A percentile compares a stretch with the other conserved stretches of the same genome.
phyloP scores from a whole-genome alignment of 768 basidiomycete species.

The Nidularia pulvinata region DNA sequence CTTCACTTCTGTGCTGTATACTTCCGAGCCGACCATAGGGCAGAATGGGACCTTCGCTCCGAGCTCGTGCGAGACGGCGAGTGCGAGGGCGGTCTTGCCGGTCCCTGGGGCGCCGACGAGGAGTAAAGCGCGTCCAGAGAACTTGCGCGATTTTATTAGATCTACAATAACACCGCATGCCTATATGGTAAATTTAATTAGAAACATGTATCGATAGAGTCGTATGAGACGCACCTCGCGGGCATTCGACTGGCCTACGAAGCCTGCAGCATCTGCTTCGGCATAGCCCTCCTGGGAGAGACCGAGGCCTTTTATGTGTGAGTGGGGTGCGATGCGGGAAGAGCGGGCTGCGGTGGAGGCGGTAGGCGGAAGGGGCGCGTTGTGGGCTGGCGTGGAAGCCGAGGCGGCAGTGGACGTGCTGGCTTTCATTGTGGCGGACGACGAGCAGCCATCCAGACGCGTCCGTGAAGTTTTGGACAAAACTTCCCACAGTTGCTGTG shows the following conservation, averaged over 20 bases:
- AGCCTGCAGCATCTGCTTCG: slow-evolving; percentile 72
- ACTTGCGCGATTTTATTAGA: slow-evolving; percentile 88
- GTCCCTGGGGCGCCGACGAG: slow-evolving; percentile 97
- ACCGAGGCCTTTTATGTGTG: slow-evolving; percentile 97
- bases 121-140: slow-evolving; percentile 90
- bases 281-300: slow-evolving; percentile 85
- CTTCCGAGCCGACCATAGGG: slow-evolving; percentile 98
- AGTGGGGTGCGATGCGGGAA: slow-evolving; percentile 87
- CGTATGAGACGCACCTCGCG: slow-evolving; percentile 68
- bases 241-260: slow-evolving; percentile 88
- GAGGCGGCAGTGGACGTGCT: slow-evolving; percentile 30
- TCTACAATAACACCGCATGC: slow-evolving; percentile 92
- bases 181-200: slow-evolving; percentile 30
- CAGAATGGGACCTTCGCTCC: slow-evolving; percentile 97
- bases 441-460: background rate
- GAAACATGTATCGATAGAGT: background rate
- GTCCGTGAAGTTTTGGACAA: too few species aligned
- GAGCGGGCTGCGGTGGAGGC: slow-evolving; percentile 61
- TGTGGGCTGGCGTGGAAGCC: slow-evolving; percentile 61
- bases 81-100: slow-evolving; percentile 95
- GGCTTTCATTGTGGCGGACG: background rate
- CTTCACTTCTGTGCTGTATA: slow-evolving; percentile 96
- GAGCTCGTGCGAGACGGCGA: slow-evolving; percentile 95
- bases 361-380: slow-evolving; percentile 71
- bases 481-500: too few species aligned